These are phyloP conservation scores for Lichtheimia corymbifera DNA, from an alignment of 371 early-diverging fungal genomes.

Conservation along the genomic window DNA sequence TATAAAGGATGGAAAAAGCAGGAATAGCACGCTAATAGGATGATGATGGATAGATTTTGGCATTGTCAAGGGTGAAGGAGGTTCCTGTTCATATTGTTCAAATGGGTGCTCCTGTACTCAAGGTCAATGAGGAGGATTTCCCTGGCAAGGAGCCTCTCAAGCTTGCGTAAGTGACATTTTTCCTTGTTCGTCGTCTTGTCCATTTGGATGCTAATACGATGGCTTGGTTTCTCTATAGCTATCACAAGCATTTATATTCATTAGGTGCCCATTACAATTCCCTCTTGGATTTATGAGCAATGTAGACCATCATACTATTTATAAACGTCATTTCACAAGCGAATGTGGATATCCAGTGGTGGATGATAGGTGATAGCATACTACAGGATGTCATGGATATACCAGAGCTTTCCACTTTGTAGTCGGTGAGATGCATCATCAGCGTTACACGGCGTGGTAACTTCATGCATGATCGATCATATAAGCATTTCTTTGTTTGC, in stretches of 20 bases:
- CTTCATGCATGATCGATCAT: no score
- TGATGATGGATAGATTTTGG: conserved; percentile 60
- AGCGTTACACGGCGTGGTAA: no score
- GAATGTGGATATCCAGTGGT: no score
- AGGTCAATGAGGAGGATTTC: conserved; percentile 76
- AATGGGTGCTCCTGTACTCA: conserved; percentile 71
- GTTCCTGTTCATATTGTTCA: conserved; percentile 80
- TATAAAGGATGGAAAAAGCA: not conserved
- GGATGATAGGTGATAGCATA: no score
- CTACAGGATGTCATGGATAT: no score
- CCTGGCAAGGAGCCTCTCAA: conserved; percentile 62
- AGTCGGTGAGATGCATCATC: no score
- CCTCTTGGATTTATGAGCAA: conserved; percentile 22
- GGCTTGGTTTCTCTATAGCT: conserved; percentile 40
- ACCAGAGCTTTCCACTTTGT: no score
- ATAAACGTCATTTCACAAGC: no score
- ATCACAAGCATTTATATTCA: conserved; percentile 89
- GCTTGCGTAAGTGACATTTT: conserved; percentile 65
- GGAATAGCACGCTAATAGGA: not conserved
- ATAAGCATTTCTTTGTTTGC: no score
- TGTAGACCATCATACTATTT: no score
- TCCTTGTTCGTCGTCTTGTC: not conserved
- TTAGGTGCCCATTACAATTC: conserved; percentile 96
- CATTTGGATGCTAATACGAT: not conserved
- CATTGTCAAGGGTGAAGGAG: conserved; percentile 69